Evolutionary conservation across 2,329 filamentous ascomycete species (phyloP).

Genomic region (Ophiocordyceps robertsii): DNA sequence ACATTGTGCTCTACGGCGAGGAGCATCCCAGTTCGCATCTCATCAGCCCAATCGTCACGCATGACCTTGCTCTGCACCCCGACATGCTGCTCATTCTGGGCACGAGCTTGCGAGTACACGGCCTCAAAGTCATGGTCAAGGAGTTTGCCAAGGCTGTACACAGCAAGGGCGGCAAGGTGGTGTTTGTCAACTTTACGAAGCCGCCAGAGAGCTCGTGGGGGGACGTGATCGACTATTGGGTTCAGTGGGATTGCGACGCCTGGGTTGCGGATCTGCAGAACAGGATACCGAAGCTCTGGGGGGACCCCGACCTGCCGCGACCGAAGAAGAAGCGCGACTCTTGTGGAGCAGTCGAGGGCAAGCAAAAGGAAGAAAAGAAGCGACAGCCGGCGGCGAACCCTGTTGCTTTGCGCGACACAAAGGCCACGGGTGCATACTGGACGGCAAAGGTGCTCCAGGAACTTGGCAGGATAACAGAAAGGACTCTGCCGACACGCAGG

Average conservation of each 20-base stretch:
- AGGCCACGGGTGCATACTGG: constrained; percentile 29
- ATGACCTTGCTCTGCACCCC: constrained; percentile 50
- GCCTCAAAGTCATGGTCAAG: constrained; percentile 55
- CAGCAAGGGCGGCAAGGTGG: constrained; percentile 51
- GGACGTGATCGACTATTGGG: constrained; percentile 60
- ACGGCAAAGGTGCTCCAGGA: constrained; percentile 26
- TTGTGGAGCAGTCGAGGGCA: constrained; percentile 9
- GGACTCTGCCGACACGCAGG: constrained; percentile 6
- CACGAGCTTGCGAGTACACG: constrained; percentile 58
- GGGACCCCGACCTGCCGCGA: constrained; percentile 33
- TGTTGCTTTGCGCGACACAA: constrained; percentile 30
- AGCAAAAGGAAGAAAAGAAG: constrained; percentile 13
- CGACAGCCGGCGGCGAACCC: constrained; percentile 24
- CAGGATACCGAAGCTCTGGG: constrained; percentile 47
- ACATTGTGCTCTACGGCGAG: constrained; percentile 64
- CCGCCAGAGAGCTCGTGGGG: constrained; percentile 61
- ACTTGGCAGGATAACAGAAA: constrained; percentile 22
- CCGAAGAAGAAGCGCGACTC: constrained; percentile 19
- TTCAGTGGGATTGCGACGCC: constrained; percentile 62
- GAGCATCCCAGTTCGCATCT: constrained; percentile 57
- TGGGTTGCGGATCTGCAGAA: constrained; percentile 53
- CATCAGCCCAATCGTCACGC: constrained; percentile 54
- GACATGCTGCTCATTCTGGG: constrained; percentile 59
- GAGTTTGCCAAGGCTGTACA: constrained; percentile 63
- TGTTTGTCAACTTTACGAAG: constrained; percentile 63